A percentile compares a stretch with the other conserved stretches of the same genome.
phyloP scores from a whole-genome alignment of 202 grass and related monocot species.

The Musa balbisiana region DNA sequence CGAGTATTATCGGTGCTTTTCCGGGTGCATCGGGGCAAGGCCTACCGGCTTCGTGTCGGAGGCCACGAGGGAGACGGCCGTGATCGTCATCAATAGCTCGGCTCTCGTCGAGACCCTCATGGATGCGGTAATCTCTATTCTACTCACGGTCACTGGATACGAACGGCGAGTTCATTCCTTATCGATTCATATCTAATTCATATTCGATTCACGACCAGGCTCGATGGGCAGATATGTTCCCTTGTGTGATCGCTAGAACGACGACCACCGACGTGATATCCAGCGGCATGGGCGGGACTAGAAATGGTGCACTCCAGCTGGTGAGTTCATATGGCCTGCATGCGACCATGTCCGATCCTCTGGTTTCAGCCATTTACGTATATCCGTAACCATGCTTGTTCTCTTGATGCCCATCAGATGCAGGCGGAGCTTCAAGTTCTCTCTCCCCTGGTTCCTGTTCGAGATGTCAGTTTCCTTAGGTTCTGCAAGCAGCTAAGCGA shows the following conservation, averaged over 20 bases:
- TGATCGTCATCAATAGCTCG: conserved; percentile 40
- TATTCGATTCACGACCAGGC: conserved; percentile 28
- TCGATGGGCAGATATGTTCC: conserved; percentile 66
- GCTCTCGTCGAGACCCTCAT: conserved; percentile 67
- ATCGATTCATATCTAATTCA: neutral
- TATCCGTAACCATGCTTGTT: neutral
- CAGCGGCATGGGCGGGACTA: conserved; percentile 48
- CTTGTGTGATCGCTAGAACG: conserved; percentile 65
- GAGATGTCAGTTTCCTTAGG: conserved; percentile 65
- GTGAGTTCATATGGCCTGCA: conserved; percentile 36
- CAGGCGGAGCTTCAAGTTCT: conserved; percentile 80
- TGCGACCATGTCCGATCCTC: too few relatives aligned
- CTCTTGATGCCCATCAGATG: conserved; percentile 45
- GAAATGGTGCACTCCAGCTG: conserved; percentile 84
- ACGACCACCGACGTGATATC: conserved; percentile 57
- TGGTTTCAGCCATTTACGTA: too few relatives aligned
- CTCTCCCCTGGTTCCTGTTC: conserved; percentile 68
- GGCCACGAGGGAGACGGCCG: conserved; percentile 59
- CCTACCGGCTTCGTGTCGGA: conserved; percentile 55
- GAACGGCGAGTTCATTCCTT: neutral
- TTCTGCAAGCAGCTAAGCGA: conserved; percentile 74
- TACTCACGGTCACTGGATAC: too few relatives aligned
- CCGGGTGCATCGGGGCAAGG: conserved; percentile 36
- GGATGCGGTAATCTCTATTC: conserved; percentile 45
- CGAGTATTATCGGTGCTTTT: conserved; percentile 49